Evolutionary conservation across 306 rosid species (phyloP).

Genomic region (Begonia peltatifolia): DNA sequence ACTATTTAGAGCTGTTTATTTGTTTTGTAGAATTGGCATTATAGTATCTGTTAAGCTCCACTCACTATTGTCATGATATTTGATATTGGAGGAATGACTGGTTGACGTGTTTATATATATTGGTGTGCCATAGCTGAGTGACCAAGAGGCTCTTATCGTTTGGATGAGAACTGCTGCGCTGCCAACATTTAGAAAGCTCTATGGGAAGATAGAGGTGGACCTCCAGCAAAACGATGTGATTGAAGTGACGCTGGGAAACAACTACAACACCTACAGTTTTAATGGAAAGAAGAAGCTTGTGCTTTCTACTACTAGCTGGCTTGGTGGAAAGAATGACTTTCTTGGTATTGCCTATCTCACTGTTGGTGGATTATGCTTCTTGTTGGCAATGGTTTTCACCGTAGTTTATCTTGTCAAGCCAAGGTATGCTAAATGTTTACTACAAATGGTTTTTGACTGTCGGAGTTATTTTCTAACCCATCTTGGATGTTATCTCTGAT

Average conservation of each 20-base stretch:
- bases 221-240: slow-evolving; percentile 7
- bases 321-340: slow-evolving; percentile 17
- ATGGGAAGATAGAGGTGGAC: slow-evolving; percentile 15
- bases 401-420: slow-evolving; percentile 77
- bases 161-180: slow-evolving; percentile 19
- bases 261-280: slow-evolving; percentile 17
- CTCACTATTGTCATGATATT: too few species aligned
- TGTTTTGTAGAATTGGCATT: too few species aligned
- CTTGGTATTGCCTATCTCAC: slow-evolving; percentile 25
- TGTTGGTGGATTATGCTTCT: slow-evolving; percentile 83
- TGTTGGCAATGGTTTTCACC: slow-evolving; percentile 71
- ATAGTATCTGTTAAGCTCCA: too few species aligned
- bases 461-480: neutral
- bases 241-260: slow-evolving; percentile 7
- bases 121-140: slow-evolving; percentile 9
- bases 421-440: slow-evolving; percentile 30
- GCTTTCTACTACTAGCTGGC: slow-evolving; percentile 18
- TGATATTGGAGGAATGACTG: neutral
- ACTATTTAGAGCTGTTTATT: neutral
- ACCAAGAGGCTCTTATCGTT: slow-evolving; percentile 15
- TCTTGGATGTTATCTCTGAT: slow-evolving; percentile 3
- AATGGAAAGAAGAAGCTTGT: slow-evolving; percentile 17
- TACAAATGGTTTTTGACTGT: too few species aligned
- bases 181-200: slow-evolving; percentile 15
- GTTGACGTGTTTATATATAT: neutral